A percentile compares a stretch with the other conserved stretches of the same genome.
phyloP scores from a whole-genome alignment of 768 basidiomycete genomes.

The Mycena metata region DNA sequence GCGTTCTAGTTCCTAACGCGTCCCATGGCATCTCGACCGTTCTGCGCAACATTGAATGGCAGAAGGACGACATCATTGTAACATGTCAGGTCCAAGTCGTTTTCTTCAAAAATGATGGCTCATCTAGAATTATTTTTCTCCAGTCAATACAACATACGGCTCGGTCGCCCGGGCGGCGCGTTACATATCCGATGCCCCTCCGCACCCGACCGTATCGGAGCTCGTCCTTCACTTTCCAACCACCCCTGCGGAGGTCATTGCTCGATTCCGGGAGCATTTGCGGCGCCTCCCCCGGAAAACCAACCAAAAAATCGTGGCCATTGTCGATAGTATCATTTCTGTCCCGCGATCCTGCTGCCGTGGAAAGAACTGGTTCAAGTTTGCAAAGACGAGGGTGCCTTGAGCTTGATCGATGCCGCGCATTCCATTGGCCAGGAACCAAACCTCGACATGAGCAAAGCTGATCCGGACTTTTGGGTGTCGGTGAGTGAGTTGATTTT shows the following conservation, averaged over 20 bases:
- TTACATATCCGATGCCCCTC: constrained; percentile 65
- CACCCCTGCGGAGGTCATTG: constrained; percentile 61
- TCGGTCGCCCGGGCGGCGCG: constrained; percentile 63
- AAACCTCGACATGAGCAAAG: constrained; percentile 68
- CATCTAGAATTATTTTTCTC: neutral
- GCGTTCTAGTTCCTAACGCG: constrained; percentile 68
- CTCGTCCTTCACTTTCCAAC: constrained; percentile 64
- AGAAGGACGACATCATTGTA: constrained; percentile 71
- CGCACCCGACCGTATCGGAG: constrained; percentile 60
- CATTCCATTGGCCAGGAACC: constrained; percentile 86
- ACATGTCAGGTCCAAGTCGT: constrained; percentile 52
- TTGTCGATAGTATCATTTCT: constrained; percentile 78
- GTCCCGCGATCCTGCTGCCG: constrained; percentile 79
- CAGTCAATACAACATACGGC: constrained; percentile 58
- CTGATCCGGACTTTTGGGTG: constrained; percentile 82
- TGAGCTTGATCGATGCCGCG: constrained; percentile 84
- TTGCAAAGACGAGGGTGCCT: constrained; percentile 72
- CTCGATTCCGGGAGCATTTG: constrained; percentile 40
- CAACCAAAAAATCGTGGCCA: constrained; percentile 65
- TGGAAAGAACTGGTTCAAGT: constrained; percentile 82
- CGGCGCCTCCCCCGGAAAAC: constrained; percentile 24
- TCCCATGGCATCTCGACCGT: constrained; percentile 73
- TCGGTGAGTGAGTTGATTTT: constrained; percentile 61
- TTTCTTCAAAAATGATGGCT: neutral
- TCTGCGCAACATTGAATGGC: constrained; percentile 72